Base-by-base conservation (phyloP, 192 early-diverging fungal species). In the Paraglomus brasilianum region DNA sequence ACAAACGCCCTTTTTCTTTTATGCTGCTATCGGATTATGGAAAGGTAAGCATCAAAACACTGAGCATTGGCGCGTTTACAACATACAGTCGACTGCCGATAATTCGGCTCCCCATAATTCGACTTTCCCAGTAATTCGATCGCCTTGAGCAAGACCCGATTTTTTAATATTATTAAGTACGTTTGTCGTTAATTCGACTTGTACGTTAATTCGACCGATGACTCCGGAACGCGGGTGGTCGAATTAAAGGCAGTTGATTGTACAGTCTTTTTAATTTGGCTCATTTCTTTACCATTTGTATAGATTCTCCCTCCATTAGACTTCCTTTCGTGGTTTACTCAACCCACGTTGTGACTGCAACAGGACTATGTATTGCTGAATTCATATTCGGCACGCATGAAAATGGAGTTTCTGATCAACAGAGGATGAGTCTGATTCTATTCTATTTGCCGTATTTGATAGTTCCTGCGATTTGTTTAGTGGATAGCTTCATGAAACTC, bases 1-100 rank as follows among this genome's bases (percentile, higher is more conserved):
- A 39, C 91, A 92, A 72, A 67, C 91, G 5, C 89, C 89, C 0
- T 83, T 90, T 70, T 91, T 92, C 72, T 78, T 88, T 68, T 87
- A 83, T 45, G 83, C 83, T 11, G 79, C 78, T 17, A 77, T 77
- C 64, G 82, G 79, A 5, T 67, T 92, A 49, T 85, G 82, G 74
- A 76, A 80, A 51, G 75, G 80, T 72, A 80, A 73, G 41, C 68
- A 53, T 19, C 72, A 65, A 22, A 48, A 44, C 15, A 49, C 19
- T 53, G 46, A 53, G 19, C 55, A 49, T 21, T 46, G 13, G n/a
- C n/a, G n/a, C n/a, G n/a, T n/a, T n/a, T n/a, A n/a, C n/a, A n/a
- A n/a, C n/a, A n/a, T n/a, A n/a, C n/a, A n/a, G n/a, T n/a, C n/a
- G n/a, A n/a, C n/a, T n/a, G n/a, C n/a, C n/a, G n/a, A n/a, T n/a